Evolutionary conservation across 768 basidiomycete genomes (phyloP).

Genomic region (Russula lepida): DNA sequence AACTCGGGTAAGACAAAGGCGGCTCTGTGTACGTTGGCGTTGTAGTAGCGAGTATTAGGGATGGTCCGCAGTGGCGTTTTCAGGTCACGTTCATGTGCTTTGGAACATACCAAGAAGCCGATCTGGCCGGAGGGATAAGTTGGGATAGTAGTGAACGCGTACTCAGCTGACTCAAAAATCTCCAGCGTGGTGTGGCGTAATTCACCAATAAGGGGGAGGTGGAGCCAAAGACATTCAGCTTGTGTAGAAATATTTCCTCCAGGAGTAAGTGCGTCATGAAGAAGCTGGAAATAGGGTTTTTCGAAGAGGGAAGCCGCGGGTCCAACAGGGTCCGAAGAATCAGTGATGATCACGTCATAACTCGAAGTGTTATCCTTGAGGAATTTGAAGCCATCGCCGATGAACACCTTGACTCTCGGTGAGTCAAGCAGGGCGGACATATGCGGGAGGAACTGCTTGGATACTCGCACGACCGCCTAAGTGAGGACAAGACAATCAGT

Average conservation of each 20-base stretch:
- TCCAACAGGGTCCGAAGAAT: slow-evolving; percentile 96
- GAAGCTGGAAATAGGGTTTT: slow-evolving; percentile 92
- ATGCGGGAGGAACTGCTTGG: slow-evolving; percentile 87
- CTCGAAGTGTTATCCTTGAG: slow-evolving; percentile 76
- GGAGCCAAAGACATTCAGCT: slow-evolving; percentile 92
- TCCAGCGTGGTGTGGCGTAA: slow-evolving; percentile 58
- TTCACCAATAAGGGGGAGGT: slow-evolving; percentile 76
- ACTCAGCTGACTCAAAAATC: slow-evolving; percentile 77
- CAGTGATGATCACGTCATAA: slow-evolving; percentile 98
- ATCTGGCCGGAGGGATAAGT: slow-evolving; percentile 99
- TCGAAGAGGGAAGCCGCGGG: slow-evolving; percentile 93
- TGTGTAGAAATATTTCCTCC: slow-evolving; percentile 95
- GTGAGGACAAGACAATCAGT: neutral
- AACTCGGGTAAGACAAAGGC: slow-evolving; percentile 95
- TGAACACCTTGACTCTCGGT: slow-evolving; percentile 71
- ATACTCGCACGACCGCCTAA: slow-evolving; percentile 90
- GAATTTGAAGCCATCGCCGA: slow-evolving; percentile 98
- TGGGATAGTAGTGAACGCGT: slow-evolving; percentile 93
- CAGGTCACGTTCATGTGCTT: slow-evolving; percentile 61
- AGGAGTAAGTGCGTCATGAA: slow-evolving; percentile 80
- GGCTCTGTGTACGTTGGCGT: slow-evolving; percentile 63
- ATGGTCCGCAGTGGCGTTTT: slow-evolving; percentile 67
- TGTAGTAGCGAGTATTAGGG: slow-evolving; percentile 75
- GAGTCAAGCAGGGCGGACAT: slow-evolving; percentile 81
- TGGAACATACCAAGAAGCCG: slow-evolving; percentile 86